A percentile compares a stretch with the other conserved stretches of the same genome.
phyloP scores from a whole-genome alignment of 2,329 filamentous ascomycete species.

The Fusarium nanum region DNA sequence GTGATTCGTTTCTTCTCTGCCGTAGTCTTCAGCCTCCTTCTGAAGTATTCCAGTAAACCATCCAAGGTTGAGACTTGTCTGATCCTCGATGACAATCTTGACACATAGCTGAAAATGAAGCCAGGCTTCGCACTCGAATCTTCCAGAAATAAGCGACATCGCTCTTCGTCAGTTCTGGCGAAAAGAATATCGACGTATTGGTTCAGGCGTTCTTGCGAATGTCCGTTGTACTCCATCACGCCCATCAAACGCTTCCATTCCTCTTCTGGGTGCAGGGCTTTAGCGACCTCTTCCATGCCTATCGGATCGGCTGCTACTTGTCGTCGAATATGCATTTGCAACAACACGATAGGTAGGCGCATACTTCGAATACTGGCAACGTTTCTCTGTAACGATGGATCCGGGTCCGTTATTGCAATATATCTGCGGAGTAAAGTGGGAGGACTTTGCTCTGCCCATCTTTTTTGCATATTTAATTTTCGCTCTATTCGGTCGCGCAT shows the following conservation, averaged over 20 bases:
- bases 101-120: conserved; percentile 50
- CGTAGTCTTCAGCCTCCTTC: conserved; percentile 30
- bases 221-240: conserved; percentile 34
- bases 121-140: conserved; percentile 40
- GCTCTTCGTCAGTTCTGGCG: conserved; percentile 48
- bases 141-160: conserved; percentile 49
- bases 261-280: conserved; percentile 42
- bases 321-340: conserved; percentile 49
- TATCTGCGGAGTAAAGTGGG: conserved; percentile 44
- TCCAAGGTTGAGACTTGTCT: conserved; percentile 41
- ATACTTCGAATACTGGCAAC: conserved; percentile 44
- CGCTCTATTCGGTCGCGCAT: conserved; percentile 32
- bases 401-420: conserved; percentile 17
- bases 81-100: conserved; percentile 46
- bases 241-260: conserved; percentile 43
- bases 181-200: conserved; percentile 48
- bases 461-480: conserved; percentile 34
- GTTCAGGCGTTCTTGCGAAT: conserved; percentile 39
- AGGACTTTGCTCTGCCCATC: conserved; percentile 42
- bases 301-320: conserved; percentile 30
- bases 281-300: conserved; percentile 30
- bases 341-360: conserved; percentile 48
- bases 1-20: conserved; percentile 1
- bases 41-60: conserved; percentile 45
- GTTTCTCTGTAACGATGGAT: conserved; percentile 25